phyloP scores from a whole-genome alignment of 805 yeast genomes.

The Kazachstania taianensis region DNA sequence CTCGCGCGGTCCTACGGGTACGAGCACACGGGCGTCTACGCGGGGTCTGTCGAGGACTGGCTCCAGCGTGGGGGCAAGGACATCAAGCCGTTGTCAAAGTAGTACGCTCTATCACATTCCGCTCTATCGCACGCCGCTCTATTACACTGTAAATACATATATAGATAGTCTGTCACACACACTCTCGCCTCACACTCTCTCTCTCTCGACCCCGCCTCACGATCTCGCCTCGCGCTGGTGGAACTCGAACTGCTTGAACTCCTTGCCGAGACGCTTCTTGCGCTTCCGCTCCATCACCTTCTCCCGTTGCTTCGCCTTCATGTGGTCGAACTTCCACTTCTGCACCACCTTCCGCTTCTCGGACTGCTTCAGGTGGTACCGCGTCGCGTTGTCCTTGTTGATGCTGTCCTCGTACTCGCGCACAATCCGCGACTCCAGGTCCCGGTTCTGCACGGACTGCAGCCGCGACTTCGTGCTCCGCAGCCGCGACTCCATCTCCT shows the following conservation, averaged over 20 bases:
- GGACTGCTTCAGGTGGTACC: conserved; percentile 53
- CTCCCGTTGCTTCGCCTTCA: conserved; percentile 64
- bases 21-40: conserved; percentile 69
- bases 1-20: conserved; percentile 88
- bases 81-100: too few relatives aligned
- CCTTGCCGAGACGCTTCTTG: conserved; percentile 75
- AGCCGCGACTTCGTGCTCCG: conserved; percentile 59
- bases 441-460: conserved; percentile 61
- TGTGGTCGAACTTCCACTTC: conserved; percentile 64
- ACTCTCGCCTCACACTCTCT: not conserved
- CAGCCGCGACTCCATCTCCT: conserved; percentile 43
- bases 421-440: conserved; percentile 59
- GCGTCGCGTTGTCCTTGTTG: conserved; percentile 41
- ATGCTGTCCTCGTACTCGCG: conserved; percentile 46
- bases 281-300: conserved; percentile 82
- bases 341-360: conserved; percentile 68
- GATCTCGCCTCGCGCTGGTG: too few relatives aligned
- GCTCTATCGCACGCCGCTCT: not conserved
- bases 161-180: not conserved
- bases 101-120: too few relatives aligned
- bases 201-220: conserved; percentile 10
- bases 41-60: conserved; percentile 89
- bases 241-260: conserved; percentile 46
- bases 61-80: conserved; percentile 22
- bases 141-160: not conserved